Conservation (phyloP, 306 rosid species). For the Crotalaria pallida region DNA sequence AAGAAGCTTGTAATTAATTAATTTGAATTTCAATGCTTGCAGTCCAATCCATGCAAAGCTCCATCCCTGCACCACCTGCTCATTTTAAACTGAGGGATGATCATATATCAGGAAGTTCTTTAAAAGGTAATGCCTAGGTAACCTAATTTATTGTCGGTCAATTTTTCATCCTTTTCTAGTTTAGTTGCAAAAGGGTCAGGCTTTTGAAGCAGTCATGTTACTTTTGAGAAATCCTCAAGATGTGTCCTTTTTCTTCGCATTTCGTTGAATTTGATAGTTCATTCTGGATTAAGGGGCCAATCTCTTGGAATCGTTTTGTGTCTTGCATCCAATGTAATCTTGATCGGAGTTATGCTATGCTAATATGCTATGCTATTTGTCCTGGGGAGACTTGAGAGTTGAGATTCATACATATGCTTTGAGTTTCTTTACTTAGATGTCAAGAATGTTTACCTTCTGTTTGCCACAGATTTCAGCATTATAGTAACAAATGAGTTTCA, state of each 20-base stretch:
- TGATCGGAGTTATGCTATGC: neutral
- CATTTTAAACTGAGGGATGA: constrained; percentile 89
- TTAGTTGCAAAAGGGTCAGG: constrained; percentile 9
- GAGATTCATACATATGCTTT: neutral
- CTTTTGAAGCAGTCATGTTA: constrained; percentile 7
- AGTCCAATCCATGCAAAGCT: constrained; percentile 80
- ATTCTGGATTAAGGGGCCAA: constrained; percentile 4
- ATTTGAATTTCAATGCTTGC: constrained; percentile 31
- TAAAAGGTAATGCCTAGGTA: constrained; percentile 59
- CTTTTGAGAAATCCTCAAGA: constrained; percentile 6
- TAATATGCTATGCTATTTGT: neutral
- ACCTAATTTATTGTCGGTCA: neutral
- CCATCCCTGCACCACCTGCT: constrained; percentile 92
- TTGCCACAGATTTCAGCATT: neutral
- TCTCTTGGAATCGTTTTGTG: constrained; percentile 10
- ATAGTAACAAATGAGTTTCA: constrained; percentile 4
- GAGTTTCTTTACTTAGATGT: constrained; percentile 11
- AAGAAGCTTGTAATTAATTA: constrained; percentile 14
- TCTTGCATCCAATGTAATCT: constrained; percentile 3
- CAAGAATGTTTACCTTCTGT: neutral
- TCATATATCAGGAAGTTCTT: constrained; percentile 88
- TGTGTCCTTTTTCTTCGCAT: neutral
- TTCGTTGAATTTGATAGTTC: constrained; percentile 1
- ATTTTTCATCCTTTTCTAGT: neutral
- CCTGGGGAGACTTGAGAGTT: neutral